Conservation (phyloP, 1,139 yeast species). For the Suhomyces wounanorum region DNA sequence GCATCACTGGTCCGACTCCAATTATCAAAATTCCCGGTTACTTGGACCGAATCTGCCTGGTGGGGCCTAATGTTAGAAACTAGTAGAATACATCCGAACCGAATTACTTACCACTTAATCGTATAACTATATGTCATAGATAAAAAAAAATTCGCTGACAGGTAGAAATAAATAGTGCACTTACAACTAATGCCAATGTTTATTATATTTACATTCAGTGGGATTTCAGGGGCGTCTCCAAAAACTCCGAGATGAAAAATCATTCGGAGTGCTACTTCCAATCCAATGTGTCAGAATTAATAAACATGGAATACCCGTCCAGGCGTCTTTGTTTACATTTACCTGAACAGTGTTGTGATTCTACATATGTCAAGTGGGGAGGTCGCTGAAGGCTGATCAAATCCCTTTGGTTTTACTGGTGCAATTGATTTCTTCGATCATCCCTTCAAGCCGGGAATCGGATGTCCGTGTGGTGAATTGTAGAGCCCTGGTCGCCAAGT, state of each 20-base stretch:
- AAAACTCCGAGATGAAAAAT: constrained; percentile 2
- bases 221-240: constrained; percentile 4
- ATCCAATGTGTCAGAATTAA: background rate
- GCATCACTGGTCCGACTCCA: constrained; percentile 32
- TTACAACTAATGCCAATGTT: background rate
- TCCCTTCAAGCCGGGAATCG: background rate
- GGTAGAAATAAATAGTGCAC: background rate
- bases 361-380: background rate
- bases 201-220: background rate
- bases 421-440: background rate
- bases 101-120: constrained; percentile 8
- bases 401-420: background rate
- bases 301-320: background rate
- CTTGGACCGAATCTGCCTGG: constrained; percentile 23
- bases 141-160: background rate
- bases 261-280: constrained; percentile 1
- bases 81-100: background rate
- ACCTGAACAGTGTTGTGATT: background rate
- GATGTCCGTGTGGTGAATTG: background rate
- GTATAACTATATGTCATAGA: constrained; percentile 10
- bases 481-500: constrained; percentile 2
- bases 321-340: background rate
- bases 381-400: background rate
- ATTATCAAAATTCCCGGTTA: constrained; percentile 47
- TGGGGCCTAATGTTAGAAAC: constrained; percentile 14